These are phyloP conservation scores for Chlorencoelia australis DNA, from an alignment of 2,329 filamentous ascomycete genomes.

Conservation along the genomic window DNA sequence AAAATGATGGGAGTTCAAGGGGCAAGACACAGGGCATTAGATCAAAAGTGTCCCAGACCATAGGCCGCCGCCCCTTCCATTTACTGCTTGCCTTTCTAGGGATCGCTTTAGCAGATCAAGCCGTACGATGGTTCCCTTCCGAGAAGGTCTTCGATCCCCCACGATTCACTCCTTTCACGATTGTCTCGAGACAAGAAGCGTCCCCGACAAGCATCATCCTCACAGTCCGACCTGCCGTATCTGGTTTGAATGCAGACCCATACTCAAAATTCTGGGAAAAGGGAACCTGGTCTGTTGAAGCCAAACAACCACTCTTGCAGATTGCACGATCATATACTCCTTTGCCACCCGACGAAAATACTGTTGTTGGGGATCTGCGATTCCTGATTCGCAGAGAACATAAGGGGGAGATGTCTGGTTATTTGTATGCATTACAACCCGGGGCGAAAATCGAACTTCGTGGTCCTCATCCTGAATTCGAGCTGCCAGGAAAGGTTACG, in stretches of 20 bases:
- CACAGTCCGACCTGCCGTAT: constrained; percentile 40
- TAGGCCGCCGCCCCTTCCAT: too few species aligned
- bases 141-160: constrained; percentile 43
- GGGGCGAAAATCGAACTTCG: constrained; percentile 63
- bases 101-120: too few species aligned
- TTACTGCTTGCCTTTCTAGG: too few species aligned
- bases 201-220: constrained; percentile 62
- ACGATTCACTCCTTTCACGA: constrained; percentile 55
- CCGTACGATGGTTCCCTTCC: too few species aligned
- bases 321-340: constrained; percentile 90
- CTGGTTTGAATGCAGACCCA: constrained; percentile 12
- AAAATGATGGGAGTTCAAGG: too few species aligned
- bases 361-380: constrained; percentile 40
- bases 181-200: constrained; percentile 50
- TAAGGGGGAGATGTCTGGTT: constrained; percentile 77
- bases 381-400: constrained; percentile 72
- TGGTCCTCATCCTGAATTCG: constrained; percentile 66
- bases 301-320: constrained; percentile 90
- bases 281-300: constrained; percentile 79
- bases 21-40: too few species aligned
- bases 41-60: too few species aligned
- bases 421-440: constrained; percentile 55
- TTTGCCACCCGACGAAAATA: constrained; percentile 45
- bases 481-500: constrained; percentile 41
- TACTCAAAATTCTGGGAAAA: constrained; percentile 43